Evolutionary conservation across 176 grass and related monocot species (phyloP).

Genomic region (Juncus effusus): DNA sequence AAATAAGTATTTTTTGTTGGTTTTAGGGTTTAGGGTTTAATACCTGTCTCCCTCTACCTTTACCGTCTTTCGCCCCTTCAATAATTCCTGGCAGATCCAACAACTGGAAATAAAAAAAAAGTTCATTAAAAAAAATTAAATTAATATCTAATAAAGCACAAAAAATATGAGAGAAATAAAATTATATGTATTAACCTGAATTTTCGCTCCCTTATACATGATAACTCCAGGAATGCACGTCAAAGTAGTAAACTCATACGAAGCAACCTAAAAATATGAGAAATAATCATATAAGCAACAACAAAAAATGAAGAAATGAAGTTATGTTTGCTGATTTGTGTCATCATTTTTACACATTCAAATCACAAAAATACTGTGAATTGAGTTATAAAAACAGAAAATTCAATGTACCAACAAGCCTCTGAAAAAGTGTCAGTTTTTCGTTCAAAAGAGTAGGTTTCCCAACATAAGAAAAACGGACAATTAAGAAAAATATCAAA

Average conservation of each 20-base stretch:
- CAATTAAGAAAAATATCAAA: no score
- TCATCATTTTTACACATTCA: neutral
- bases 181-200: slow-evolving; percentile 50
- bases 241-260: slow-evolving; percentile 94
- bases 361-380: neutral
- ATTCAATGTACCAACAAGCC: neutral
- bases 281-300: neutral
- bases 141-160: neutral
- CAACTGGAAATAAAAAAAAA: slow-evolving; percentile 44
- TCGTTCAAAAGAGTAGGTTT: no score
- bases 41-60: slow-evolving; percentile 99
- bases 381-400: neutral
- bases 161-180: slow-evolving; percentile 7
- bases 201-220: slow-evolving; percentile 82
- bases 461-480: no score
- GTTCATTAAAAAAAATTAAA: slow-evolving; percentile 11
- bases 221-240: slow-evolving; percentile 98
- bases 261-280: slow-evolving; percentile 61
- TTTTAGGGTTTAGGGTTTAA: neutral
- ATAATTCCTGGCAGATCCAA: slow-evolving; percentile 97
- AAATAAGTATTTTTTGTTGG: no score
- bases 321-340: neutral
- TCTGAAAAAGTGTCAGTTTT: no score
- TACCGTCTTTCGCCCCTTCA: slow-evolving; percentile 99
- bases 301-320: neutral